Percentiles rank a stretch among this genome's conserved stretches.
Evolutionary conservation across 2,329 filamentous ascomycete genomes (phyloP).

Genomic region (Monosporascus sp.): DNA sequence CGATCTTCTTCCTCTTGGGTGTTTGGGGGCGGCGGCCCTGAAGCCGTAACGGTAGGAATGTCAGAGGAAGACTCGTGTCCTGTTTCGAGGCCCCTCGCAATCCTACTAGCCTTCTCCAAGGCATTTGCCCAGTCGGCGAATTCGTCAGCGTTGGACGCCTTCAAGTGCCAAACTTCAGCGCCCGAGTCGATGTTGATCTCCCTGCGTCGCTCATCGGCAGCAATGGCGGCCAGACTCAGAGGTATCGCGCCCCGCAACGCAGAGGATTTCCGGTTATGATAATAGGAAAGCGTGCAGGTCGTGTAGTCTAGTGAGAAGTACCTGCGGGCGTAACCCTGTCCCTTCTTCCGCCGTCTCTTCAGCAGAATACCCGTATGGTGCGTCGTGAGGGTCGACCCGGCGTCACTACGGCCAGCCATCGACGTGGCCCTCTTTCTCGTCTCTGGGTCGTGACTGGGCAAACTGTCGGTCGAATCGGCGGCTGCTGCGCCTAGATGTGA

Average conservation of each 20-base stretch:
- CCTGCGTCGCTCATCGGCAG: constrained; percentile 78
- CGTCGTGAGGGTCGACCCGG: constrained; percentile 36
- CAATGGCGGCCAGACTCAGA: constrained; percentile 82
- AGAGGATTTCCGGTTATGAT: constrained; percentile 88
- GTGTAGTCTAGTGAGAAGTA: constrained; percentile 97
- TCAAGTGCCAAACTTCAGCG: constrained; percentile 93
- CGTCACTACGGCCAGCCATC: constrained; percentile 48
- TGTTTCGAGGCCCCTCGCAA: constrained; percentile 49
- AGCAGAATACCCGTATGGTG: constrained; percentile 81
- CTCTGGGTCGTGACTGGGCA: constrained; percentile 45
- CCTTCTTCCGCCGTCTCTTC: constrained; percentile 88
- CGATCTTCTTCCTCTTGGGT: constrained; percentile 57
- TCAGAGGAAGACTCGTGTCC: constrained; percentile 19
- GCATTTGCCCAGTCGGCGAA: constrained; percentile 85
- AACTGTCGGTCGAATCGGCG: constrained; percentile 55
- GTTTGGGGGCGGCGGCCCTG: constrained; percentile 25
- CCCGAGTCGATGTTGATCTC: constrained; percentile 97
- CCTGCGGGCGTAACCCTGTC: constrained; percentile 85
- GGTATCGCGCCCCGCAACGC: constrained; percentile 89
- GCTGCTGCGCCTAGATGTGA: constrained; percentile 39
- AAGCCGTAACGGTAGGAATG: constrained; percentile 16
- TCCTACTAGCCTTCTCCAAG: constrained; percentile 73
- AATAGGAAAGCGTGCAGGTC: constrained; percentile 92
- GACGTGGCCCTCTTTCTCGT: constrained; percentile 40
- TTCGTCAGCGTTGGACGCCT: constrained; percentile 74